Base-by-base conservation (phyloP, 176 grass and related monocot genomes). In the Oryza officinalis region DNA sequence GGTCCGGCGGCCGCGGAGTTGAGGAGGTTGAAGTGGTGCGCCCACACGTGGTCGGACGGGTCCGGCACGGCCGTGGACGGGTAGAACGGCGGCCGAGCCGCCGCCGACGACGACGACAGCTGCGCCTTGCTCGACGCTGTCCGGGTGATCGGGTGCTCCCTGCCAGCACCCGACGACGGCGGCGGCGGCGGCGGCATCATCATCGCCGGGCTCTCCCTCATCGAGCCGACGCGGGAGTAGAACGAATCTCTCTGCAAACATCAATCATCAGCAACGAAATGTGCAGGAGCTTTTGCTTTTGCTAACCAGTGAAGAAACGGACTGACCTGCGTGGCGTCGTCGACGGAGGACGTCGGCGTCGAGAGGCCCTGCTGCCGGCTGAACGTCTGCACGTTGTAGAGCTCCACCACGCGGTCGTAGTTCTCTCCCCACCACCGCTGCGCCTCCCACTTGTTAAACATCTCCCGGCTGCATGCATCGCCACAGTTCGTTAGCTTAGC, bases 381-480 rank as follows among this genome's bases (percentile, higher is more conserved):
- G 75, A 96, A 99, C 22, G 89, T 89, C 89, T 94, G 97, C 32
- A 99, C 97, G 80, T 96, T 99, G 89, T 99, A 99, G 31, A 99
- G 89, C 97, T 99, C 93, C 88, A 99, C 87, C 28, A 99, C 94
- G 43, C 97, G 87, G 88, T 99, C 97, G 71, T 99, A 99, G 89
- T 99, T 99, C 88, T 99, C 97, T 2, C 93, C 97, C 97, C 97
- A 99, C 97, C 97, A 99, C 83, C 97, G 91, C 89, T 99, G 97
- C 80, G 97, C 97, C 84, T 96, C 93, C 97, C 97, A 99, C 81
- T 99, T 99, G 86, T 99, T 94, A 71, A 99, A 99, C 81, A 99
- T 96, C 84, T 99, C 93, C 54, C 93, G 91, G 86, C 93, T 99
- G 70, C 57, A 67, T 65, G 10, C 49, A 25, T 27, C 17, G 18